Base-by-base conservation (phyloP, 805 yeast species). In the Metschnikowia amazonensis region DNA sequence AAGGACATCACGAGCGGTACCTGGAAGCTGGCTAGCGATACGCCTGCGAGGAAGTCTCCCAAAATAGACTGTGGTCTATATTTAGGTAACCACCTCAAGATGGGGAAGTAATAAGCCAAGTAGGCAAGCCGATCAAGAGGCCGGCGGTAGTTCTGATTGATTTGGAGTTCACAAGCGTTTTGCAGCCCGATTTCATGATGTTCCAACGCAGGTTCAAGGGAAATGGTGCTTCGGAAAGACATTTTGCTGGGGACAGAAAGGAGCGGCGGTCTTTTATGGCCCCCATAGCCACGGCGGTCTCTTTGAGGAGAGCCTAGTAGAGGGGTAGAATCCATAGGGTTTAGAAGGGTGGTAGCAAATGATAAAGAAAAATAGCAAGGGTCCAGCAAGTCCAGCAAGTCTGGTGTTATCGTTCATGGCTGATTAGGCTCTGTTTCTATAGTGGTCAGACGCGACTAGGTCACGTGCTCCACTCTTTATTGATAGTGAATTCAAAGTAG, bases 1-100 rank as follows among this genome's bases (percentile, higher is more conserved):
- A 85, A 85, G 2, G 86, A 79, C 76, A 83, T 74, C 76, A 82
- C 1, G 89, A 65, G 52, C 8, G 70, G 70, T 32, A 65, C 60
- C 51, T 65, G 70, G 52, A 65, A 65, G 24, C 64, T 59, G 5
- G 69, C 65, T 23, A 65, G 49, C 18, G 69, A 60, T 2, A 63
- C 39, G 0, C 70, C 69, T 9, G 70, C 70, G 11, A 65, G 49
- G 14, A 60, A 42, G 38, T 65, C 70, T 11, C 70, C 69, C 5
- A 59, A 14, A 8, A 63, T 40, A 14, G 44, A 31, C 8, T 37
- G 39, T 5, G 34, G 17, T 14, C 53, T 35, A 41, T 65, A 65
- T 2, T 54, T 51, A 3, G 69, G 69, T 32, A 64, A 46, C 70
- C 70, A 65, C 18, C 55, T 44, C 27, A 65, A 49, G 2, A 65